Base-by-base conservation (phyloP, 2,329 filamentous ascomycete species). In the Daldinia eschscholtzii region DNA sequence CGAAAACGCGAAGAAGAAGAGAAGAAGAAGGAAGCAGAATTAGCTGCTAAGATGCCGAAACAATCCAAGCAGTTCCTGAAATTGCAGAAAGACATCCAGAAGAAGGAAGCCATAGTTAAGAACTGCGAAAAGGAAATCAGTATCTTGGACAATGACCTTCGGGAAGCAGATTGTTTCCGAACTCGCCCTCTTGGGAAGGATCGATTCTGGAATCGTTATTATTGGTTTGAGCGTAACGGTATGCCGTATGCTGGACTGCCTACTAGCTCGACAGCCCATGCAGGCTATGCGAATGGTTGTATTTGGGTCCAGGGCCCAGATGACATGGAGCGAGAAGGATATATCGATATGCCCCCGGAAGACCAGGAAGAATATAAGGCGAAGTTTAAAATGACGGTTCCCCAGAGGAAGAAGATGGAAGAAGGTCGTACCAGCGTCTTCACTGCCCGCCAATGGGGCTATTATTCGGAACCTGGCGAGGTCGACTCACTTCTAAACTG, bases 151-250 rank as follows among this genome's bases (percentile, higher is more conserved):
- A 94, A 97, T 75, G 94, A 98, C 78, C 85, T 99, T 52, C 92
- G 96, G 59, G 95, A 98, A 81, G 94, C 94, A 44, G 93, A 98
- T 80, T 97, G 95, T 75, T 93, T 94, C 39, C 91, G 96, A 69
- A 97, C 94, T 18, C 91, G 93, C 70, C 90, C 95, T 18, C 85
- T 99, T 28, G 96, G 96, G 67, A 95, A 96, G 79, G 96, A 99
- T 81, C 90, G 96, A 50, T 99, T 97, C 84, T 97, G 95, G 90
- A 98, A 99, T 80, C 89, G 95, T 61, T 99, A 98, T 81, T 98
- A 97, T 84, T 99, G 96, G 95, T 98, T 98, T 79, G 96, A 99
- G 81, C 91, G 95, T 70, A 99, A 98, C 76, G 96, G 94, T 26
- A 98, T 98, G 94, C 96, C 96, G 0, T 97, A 95, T 76, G 93